Percentiles rank a stretch among this genome's conserved stretches.
phyloP scores from a whole-genome alignment of 768 basidiomycete species.

The Holtermanniella nyarrowii region DNA sequence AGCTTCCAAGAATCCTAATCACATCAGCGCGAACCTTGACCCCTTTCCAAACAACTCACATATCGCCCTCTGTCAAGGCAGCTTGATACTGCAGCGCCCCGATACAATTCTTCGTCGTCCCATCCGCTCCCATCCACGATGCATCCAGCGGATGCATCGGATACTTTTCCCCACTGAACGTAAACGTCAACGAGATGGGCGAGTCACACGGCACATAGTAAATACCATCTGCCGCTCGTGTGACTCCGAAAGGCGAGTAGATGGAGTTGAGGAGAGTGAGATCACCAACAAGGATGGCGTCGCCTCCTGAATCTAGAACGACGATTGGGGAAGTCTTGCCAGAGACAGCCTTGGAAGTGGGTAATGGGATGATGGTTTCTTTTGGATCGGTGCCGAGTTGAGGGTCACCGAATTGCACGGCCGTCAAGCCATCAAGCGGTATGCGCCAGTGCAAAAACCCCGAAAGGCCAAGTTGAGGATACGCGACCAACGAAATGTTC shows the following conservation, averaged over 20 bases:
- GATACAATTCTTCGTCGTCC: slow-evolving; percentile 26
- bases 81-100: slow-evolving; percentile 36
- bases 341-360: slow-evolving; percentile 16
- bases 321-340: slow-evolving; percentile 25
- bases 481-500: slow-evolving; percentile 32
- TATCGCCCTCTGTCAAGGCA: slow-evolving; percentile 28
- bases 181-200: slow-evolving; percentile 31
- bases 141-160: slow-evolving; percentile 39
- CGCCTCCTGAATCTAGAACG: slow-evolving; percentile 38
- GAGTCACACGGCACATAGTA: slow-evolving; percentile 38
- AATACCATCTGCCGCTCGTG: slow-evolving; percentile 29
- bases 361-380: slow-evolving; percentile 13
- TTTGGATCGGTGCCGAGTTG: slow-evolving; percentile 15
- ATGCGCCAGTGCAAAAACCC: slow-evolving; percentile 37
- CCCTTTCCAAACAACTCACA: slow-evolving; percentile 8
- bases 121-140: slow-evolving; percentile 28
- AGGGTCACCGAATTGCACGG: slow-evolving; percentile 18
- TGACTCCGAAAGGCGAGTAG: slow-evolving; percentile 26
- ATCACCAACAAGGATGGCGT: slow-evolving; percentile 32
- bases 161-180: slow-evolving; percentile 20
- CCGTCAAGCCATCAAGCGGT: slow-evolving; percentile 20
- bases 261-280: slow-evolving; percentile 28
- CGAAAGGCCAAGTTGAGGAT: slow-evolving; percentile 24
- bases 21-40: background rate
- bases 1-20: slow-evolving; percentile 30